Conservation (phyloP, 1,284 basidiomycete species). For the Sanghuangporus baumii region DNA sequence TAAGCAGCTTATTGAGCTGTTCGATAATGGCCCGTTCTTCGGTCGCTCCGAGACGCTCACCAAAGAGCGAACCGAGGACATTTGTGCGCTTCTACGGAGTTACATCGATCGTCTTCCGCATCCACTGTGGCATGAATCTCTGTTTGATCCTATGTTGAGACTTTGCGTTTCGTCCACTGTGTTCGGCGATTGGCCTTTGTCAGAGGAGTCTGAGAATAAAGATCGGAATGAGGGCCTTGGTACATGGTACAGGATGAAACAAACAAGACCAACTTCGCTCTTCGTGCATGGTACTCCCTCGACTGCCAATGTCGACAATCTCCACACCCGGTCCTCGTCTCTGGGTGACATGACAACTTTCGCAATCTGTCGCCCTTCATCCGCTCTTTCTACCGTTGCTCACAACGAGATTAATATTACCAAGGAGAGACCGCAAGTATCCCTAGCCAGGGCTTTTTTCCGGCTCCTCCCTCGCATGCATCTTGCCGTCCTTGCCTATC, state of each 20-base stretch:
- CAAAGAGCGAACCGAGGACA: slow-evolving; percentile 48
- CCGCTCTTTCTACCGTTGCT: background rate
- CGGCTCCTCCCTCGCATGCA: slow-evolving; percentile 53
- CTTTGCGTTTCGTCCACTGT: slow-evolving; percentile 45
- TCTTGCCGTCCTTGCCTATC: slow-evolving; percentile 54
- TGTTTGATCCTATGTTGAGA: slow-evolving; percentile 44
- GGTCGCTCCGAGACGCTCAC: slow-evolving; percentile 35
- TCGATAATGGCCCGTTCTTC: slow-evolving; percentile 30
- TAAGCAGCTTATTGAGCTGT: slow-evolving; percentile 31
- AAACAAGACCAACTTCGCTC: slow-evolving; percentile 17
- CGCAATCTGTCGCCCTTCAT: background rate
- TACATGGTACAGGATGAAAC: slow-evolving; percentile 19
- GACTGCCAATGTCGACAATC: background rate
- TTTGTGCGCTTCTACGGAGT: slow-evolving; percentile 54
- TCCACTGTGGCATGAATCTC: slow-evolving; percentile 39
- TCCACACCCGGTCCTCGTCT: background rate
- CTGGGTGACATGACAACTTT: background rate
- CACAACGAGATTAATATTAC: slow-evolving; percentile 19
- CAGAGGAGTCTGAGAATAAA: slow-evolving; percentile 23
- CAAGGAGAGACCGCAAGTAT: slow-evolving; percentile 32
- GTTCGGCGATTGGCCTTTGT: slow-evolving; percentile 28
- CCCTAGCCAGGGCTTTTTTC: slow-evolving; percentile 47
- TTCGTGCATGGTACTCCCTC: slow-evolving; percentile 1
- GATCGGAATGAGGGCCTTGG: slow-evolving; percentile 15
- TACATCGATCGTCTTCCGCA: slow-evolving; percentile 53